phyloP scores from a whole-genome alignment of 2,329 filamentous ascomycete species.

The Pyrenophora teres region DNA sequence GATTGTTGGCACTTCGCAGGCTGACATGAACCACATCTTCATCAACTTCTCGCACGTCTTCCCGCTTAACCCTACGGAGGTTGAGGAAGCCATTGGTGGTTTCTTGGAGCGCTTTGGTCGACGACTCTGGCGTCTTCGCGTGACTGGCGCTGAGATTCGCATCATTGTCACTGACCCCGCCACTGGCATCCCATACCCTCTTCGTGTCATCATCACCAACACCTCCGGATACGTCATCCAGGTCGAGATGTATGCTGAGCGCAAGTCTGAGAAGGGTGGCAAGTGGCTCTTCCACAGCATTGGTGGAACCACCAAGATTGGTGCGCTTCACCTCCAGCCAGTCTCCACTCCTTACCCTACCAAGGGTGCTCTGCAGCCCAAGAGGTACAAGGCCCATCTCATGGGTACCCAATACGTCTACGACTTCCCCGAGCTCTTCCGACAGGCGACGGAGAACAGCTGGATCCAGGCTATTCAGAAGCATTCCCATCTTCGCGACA shows the following conservation, averaged over 20 bases:
- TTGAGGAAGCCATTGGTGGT: conserved; percentile 88
- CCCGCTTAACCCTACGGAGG: conserved; percentile 84
- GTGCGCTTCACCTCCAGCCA: conserved; percentile 89
- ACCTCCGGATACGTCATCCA: conserved; percentile 98
- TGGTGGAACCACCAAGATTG: conserved; percentile 91
- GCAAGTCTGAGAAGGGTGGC: conserved; percentile 90
- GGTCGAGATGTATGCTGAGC: conserved; percentile 96
- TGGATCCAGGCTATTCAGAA: conserved; percentile 79
- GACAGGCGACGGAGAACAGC: conserved; percentile 94
- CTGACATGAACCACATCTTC: conserved; percentile 99
- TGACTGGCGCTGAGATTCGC: conserved; percentile 95
- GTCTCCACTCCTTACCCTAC: conserved; percentile 93
- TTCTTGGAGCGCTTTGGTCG: conserved; percentile 97
- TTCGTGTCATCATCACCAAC: conserved; percentile 96
- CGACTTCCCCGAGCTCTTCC: conserved; percentile 99
- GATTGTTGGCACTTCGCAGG: conserved; percentile 99
- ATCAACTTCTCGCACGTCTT: conserved; percentile 99
- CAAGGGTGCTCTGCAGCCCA: conserved; percentile 98
- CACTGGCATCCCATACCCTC: conserved; percentile 83
- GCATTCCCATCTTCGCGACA: conserved; percentile 73
- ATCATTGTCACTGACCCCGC: conserved; percentile 93
- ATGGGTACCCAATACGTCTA: conserved; percentile 99
- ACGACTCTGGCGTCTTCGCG: conserved; percentile 93
- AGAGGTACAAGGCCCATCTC: conserved; percentile 98
- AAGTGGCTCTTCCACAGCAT: conserved; percentile 99